A percentile compares a stretch with the other conserved stretches of the same genome.
phyloP scores from a whole-genome alignment of 805 yeast genomes.

The Ogataea paraovalis region DNA sequence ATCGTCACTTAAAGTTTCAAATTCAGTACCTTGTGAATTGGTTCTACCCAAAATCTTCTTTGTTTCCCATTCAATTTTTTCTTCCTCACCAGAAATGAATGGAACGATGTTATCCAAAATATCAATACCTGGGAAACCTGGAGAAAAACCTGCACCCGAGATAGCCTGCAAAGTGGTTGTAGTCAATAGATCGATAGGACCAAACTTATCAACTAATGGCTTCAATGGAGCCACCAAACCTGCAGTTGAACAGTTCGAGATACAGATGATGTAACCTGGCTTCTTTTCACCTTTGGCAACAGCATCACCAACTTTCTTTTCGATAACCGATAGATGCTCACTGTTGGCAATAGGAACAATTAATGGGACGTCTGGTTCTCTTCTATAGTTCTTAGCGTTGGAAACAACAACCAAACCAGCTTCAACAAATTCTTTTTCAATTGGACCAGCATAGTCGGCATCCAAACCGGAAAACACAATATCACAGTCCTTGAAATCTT shows the following conservation, averaged over 20 bases:
- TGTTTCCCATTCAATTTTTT: constrained; percentile 97
- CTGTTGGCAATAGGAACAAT: constrained; percentile 94
- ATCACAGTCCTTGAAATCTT: constrained; percentile 81
- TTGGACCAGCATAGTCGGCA: constrained; percentile 87
- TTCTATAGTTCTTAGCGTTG: constrained; percentile 94
- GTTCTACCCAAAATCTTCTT: constrained; percentile 82
- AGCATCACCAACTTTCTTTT: constrained; percentile 51
- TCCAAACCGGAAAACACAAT: constrained; percentile 94
- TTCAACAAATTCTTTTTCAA: constrained; percentile 79
- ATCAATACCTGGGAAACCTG: constrained; percentile 96
- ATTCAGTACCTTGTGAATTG: constrained; percentile 47
- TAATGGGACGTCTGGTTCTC: constrained; percentile 82
- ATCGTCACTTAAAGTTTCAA: constrained; percentile 56
- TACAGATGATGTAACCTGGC: constrained; percentile 87
- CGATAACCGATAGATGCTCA: constrained; percentile 77
- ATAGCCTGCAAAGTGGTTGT: constrained; percentile 95
- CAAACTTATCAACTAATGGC: constrained; percentile 86
- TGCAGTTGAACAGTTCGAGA: constrained; percentile 97
- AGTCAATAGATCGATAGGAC: constrained; percentile 83
- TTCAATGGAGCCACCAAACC: constrained; percentile 95
- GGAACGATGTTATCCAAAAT: constrained; percentile 93
- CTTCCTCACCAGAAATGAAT: constrained; percentile 94
- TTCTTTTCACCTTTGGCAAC: constrained; percentile 49
- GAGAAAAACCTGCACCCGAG: constrained; percentile 97
- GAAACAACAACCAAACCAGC: constrained; percentile 84